Evolutionary conservation across 495 filamentous ascomycete species (phyloP), one percentile per base, ranked within the genome.

Genomic region (Penicillium mononematosum): DNA sequence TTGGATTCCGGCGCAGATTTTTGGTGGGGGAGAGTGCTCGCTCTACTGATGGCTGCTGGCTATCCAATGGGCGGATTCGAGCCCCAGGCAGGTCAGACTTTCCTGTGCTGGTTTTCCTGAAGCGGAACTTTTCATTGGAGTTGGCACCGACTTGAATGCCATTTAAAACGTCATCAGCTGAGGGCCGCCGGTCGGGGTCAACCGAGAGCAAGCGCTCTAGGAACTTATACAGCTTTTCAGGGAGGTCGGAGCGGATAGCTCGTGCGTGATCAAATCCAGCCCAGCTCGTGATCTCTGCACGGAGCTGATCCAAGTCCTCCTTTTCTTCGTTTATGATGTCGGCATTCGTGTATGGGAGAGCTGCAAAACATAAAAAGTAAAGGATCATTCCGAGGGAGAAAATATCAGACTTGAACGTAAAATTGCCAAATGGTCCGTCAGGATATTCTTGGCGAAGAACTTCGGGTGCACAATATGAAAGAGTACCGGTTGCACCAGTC

Each of bases 321-420:
- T 70, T 72, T 62, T 98, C 95, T 70, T 98, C 94, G 57, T 96
- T 82, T 38, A 96, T 78, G 20, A 85, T 74, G 62, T 97, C 91
- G 32, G 92, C 93, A 65, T 86, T 87, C 24, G 63, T 75, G 65
- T 98, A 98, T 2, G 94, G 94, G 3, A 98, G 82, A 8, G 89
- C 81, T 0, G 89, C 90, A 68, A 98, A 98, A 68, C 95, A 98
- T 74, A 98, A 85, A 61, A 98, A 98, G 70, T 98, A 95, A 4
- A 98, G 82, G 44, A 98, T 97, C 94, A 98, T 96, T 34, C 94
- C 94, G 1, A 98, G 71, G 4, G 92, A 96, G 73, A 98, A 98
- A 11, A 98, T 88, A 68, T 98, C 94, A 0, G 92, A 96, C 64
- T 97, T 98, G 50, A 88, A 88, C 0, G 90, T 95, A 63, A 98